A percentile compares a stretch with the other conserved stretches of the same genome.
These are phyloP conservation scores for Phalaenopsis aphrodite DNA, from an alignment of 106 monocot genomes.

Conservation along the genomic window DNA sequence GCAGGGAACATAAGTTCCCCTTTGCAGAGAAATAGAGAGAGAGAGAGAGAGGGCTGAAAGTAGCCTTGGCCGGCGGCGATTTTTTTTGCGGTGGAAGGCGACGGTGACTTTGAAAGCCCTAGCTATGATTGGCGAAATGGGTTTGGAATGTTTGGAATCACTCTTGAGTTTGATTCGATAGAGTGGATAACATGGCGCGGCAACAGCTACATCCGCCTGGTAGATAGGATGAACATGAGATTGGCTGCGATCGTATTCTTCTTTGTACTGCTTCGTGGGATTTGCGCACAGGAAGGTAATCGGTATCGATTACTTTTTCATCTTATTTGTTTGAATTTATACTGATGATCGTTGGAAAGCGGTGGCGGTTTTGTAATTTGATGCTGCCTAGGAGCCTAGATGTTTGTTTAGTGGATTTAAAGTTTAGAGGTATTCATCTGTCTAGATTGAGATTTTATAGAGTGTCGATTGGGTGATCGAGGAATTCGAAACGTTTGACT, in stretches of 20 bases:
- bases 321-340: neutral
- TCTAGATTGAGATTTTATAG: neutral
- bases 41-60: neutral
- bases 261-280: neutral
- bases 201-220: neutral
- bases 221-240: conserved; percentile 8
- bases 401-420: neutral
- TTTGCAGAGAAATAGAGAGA: neutral
- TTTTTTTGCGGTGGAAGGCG: neutral
- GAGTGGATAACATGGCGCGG: conserved; percentile 1
- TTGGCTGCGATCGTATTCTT: neutral
- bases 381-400: neutral
- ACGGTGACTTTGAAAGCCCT: neutral
- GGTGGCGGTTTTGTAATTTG: neutral
- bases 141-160: neutral
- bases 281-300: conserved; percentile 6
- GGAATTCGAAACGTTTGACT: neutral
- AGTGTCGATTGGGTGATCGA: neutral
- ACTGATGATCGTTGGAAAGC: neutral
- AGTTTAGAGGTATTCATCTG: neutral
- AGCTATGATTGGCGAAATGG: neutral
- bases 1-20: neutral
- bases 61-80: neutral
- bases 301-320: neutral
- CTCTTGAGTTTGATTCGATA: neutral